Evolutionary conservation across 2,329 filamentous ascomycete genomes (phyloP), one percentile per base, ranked within the genome.

Genomic region (Venturiaceae sp.): DNA sequence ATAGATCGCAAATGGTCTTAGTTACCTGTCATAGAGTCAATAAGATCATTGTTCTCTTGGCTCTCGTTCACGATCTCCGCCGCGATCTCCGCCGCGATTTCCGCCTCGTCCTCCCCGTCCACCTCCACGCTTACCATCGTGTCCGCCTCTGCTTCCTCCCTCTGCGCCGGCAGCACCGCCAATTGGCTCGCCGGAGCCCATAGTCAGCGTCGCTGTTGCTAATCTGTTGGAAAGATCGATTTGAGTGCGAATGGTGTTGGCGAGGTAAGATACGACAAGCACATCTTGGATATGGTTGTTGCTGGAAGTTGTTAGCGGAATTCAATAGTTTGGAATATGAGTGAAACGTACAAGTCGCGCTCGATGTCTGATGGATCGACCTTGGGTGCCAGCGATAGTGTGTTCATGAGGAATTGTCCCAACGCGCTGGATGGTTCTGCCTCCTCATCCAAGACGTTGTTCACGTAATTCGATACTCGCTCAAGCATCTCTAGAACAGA

Each of bases 241-340:
- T 80, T 99, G 94, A 66, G 92, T 97, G 74, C 92, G 90, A 77
- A 97, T 96, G 65, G 91, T 96, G 82, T 97, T 99, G 73, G 94
- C 91, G 64, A 99, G 83, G 80, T 99, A 99, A 65, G 91, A 95
- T 67, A 99, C 92, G 74, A 97, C 92, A 65, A 99, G 85, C 62
- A 99, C 92, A 74, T 99, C 94, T 79, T 99, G 94, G 75, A 99
- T 91, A 79, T 99, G 94, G 80, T 95, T 96, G 84, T 99, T 99
- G 84, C 82, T 84, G 69, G 39, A 36, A 53, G 11, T 72, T 70
- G 74, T 70, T 60, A 67, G 58, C n/a, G 36, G 46, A 39, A 59
- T 37, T 53, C 28, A 30, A 16, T 16, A 53, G 14, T 52, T 60
- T 8, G 2, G 53, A 39, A 41, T 11, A 32, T 23, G 19, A n/a